These are phyloP conservation scores for Cercospora sp. DNA, from an alignment of 2,329 filamentous ascomycete species.

Conservation along the genomic window DNA sequence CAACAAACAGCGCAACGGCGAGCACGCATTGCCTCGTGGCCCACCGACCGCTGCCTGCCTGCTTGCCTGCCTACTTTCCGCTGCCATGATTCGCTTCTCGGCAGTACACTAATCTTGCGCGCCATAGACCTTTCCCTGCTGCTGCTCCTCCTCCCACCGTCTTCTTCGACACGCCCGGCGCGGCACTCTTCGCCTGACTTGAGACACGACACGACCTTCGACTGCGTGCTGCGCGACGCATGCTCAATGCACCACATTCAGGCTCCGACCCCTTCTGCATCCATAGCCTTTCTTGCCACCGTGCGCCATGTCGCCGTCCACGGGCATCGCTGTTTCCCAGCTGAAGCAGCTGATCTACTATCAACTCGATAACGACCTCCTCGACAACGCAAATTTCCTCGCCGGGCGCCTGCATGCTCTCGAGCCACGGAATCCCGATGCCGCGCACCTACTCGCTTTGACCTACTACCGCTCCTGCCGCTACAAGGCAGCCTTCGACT, in stretches of 20 bases:
- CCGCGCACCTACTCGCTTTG: constrained; percentile 77
- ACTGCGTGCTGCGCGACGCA: background rate
- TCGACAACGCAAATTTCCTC: constrained; percentile 90
- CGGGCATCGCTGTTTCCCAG: constrained; percentile 59
- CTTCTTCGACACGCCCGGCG: background rate
- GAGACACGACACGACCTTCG: constrained; percentile 10
- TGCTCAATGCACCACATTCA: constrained; percentile 1
- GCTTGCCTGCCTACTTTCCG: background rate
- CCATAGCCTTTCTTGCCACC: background rate
- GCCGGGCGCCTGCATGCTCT: constrained; percentile 82
- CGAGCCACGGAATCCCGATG: constrained; percentile 77
- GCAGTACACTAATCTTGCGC: background rate
- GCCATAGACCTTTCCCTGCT: background rate
- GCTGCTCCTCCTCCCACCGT: background rate
- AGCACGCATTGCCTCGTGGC: constrained; percentile 6
- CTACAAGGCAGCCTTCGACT: constrained; percentile 81
- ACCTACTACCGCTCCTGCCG: constrained; percentile 83
- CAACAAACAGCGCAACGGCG: background rate
- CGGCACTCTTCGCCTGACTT: background rate
- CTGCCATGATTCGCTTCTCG: background rate
- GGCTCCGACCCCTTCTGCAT: background rate
- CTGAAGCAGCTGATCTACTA: constrained; percentile 68
- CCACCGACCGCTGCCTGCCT: background rate
- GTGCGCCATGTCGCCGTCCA: constrained; percentile 55
- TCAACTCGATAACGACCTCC: constrained; percentile 83